phyloP scores from a whole-genome alignment of 345 rosid species.

The Brassica napus region DNA sequence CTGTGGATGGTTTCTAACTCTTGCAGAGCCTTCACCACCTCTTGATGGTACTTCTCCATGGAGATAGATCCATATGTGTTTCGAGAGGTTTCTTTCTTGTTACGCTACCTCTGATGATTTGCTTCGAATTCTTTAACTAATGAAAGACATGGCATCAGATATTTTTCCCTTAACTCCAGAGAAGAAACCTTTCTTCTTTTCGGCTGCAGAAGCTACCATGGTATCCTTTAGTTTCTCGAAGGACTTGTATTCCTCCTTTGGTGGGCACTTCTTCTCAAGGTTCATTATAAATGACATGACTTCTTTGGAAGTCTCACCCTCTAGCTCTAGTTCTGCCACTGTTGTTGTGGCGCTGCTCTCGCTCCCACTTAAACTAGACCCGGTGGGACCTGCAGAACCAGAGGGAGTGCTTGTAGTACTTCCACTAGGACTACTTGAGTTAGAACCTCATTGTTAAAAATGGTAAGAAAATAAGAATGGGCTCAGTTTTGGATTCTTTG shows the following conservation, averaged over 20 bases:
- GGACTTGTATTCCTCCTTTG: conserved; percentile 27
- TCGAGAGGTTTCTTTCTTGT: background rate
- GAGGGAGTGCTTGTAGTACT: too few relatives aligned
- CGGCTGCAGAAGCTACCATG: too few relatives aligned
- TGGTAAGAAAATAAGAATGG: too few relatives aligned
- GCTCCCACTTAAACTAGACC: too few relatives aligned
- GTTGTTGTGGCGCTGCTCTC: too few relatives aligned
- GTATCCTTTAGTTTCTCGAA: conserved; percentile 33
- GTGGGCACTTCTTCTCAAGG: conserved; percentile 35
- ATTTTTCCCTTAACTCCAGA: conserved; percentile 6
- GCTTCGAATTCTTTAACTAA: conserved; percentile 13
- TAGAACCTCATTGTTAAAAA: too few relatives aligned
- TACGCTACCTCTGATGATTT: conserved; percentile 28
- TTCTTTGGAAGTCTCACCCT: too few relatives aligned
- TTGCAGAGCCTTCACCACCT: conserved; percentile 27
- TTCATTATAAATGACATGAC: conserved; percentile 1
- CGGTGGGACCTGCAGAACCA: too few relatives aligned
- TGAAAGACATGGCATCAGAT: conserved; percentile 24
- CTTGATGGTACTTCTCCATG: conserved; percentile 8
- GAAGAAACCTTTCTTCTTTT: background rate
- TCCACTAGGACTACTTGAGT: too few relatives aligned
- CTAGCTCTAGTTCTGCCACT: too few relatives aligned
- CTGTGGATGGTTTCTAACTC: conserved; percentile 14
- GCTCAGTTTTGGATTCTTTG: too few relatives aligned
- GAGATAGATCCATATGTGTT: background rate